Base-by-base conservation (phyloP, 2,329 filamentous ascomycete genomes). In the Didymellaceae sp. region DNA sequence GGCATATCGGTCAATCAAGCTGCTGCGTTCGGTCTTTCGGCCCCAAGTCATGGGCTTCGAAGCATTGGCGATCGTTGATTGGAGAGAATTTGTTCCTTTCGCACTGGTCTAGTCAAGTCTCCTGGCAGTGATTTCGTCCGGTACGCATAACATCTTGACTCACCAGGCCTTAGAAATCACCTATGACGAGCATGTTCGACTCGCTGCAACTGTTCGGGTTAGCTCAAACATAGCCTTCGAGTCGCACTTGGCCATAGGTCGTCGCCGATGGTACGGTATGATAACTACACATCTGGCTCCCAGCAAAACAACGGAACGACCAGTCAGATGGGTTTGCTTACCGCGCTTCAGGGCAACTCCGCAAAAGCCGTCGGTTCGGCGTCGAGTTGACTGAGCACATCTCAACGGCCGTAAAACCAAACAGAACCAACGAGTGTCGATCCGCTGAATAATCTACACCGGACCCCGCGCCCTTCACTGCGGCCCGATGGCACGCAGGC, bases 381-480 rank as follows among this genome's bases (percentile, higher is more conserved):
- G 26, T 28, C 31, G 13, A 41, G 14, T 28, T 37, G 14, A 16
- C 35, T 18, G n/a, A 8, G 22, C 14, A 37, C 10, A 2, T 22
- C 20, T 21, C 21, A 7, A 32, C 41, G 42, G 31, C 41, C 48
- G 48, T 21, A 42, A 42, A 40, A 31, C 30, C 20, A 20, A 31
- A 25, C 28, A 37, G 30, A 22, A 43, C 38, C 40, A 45, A 13
- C 39, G 28, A 30, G 22, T 42, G 52, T 54, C 39, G 52, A 57
- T 61, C 43, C 35, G 45, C 53, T 60, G 34, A 57, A 50, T 54
- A 54, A 53, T 45, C 39, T 32, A 35, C 32, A 45, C 37, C 34
- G 45, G 54, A 54, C 60, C 62, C 60, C 62, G 54, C 61, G 58
- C 39, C 41, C 52, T 45, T 48, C 31, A 34, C 32, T 26, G 37